These are phyloP conservation scores for Podila verticillata DNA, from an alignment of 192 early-diverging fungal genomes.

Conservation along the genomic window DNA sequence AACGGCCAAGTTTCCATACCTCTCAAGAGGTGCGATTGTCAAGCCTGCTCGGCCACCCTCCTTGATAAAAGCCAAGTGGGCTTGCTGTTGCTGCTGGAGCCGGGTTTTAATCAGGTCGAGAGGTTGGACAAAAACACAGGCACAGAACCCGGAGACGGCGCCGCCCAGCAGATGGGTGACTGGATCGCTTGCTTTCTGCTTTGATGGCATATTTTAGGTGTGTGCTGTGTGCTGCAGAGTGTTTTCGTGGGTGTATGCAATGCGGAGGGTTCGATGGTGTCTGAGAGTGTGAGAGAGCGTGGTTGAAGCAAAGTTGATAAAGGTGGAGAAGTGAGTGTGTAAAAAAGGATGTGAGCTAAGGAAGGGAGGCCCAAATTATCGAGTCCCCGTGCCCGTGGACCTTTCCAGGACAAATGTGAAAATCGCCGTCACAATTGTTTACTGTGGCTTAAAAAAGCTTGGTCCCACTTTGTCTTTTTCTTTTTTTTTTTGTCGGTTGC, in stretches of 20 bases:
- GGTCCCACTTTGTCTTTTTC: too few species aligned
- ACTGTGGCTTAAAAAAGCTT: too few species aligned
- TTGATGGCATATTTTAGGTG: slow-evolving; percentile 20
- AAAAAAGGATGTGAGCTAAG: too few species aligned
- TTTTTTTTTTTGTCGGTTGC: too few species aligned
- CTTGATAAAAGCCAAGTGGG: slow-evolving; percentile 61
- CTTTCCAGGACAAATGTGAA: too few species aligned
- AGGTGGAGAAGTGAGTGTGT: neutral
- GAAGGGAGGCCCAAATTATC: too few species aligned
- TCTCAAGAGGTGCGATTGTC: slow-evolving; percentile 54
- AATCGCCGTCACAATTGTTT: too few species aligned
- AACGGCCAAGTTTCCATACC: slow-evolving; percentile 33
- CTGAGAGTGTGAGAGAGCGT: neutral
- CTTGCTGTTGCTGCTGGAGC: slow-evolving; percentile 73
- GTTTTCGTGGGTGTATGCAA: neutral
- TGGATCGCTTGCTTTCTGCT: slow-evolving; percentile 52
- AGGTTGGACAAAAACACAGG: slow-evolving; percentile 87
- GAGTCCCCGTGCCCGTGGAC: too few species aligned
- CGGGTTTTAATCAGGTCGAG: slow-evolving; percentile 89
- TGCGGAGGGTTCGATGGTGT: neutral
- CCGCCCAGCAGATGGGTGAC: slow-evolving; percentile 78
- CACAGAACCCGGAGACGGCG: slow-evolving; percentile 77
- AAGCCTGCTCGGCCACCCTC: slow-evolving; percentile 55
- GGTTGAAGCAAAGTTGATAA: neutral
- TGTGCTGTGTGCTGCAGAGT: neutral